A percentile compares a stretch with the other conserved stretches of the same genome.
Evolutionary conservation across 139 green algal species (phyloP).

Genomic region (Astrephomene gubernaculifera): DNA sequence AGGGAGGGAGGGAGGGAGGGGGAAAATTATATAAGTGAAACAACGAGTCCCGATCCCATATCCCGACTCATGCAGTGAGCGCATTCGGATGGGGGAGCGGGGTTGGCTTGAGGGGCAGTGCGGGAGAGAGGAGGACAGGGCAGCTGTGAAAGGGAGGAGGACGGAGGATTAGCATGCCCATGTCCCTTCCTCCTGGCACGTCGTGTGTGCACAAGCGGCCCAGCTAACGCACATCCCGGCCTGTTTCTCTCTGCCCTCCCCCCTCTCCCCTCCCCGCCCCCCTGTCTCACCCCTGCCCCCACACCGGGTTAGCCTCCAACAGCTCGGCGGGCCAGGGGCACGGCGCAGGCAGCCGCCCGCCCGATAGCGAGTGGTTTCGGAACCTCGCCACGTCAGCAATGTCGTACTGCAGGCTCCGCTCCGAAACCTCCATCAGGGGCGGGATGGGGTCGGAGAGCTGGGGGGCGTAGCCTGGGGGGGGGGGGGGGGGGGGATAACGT

Average conservation of each 20-base stretch:
- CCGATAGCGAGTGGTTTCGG: neutral
- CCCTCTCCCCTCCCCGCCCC: neutral
- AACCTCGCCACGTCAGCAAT: neutral
- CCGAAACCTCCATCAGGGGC: neutral
- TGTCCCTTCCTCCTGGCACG: too few relatives aligned
- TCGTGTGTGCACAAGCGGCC: too few relatives aligned
- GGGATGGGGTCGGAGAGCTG: neutral
- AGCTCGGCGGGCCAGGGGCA: constrained; percentile 32
- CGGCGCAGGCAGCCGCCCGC: too few relatives aligned
- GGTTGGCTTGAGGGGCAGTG: neutral
- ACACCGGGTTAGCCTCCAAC: neutral
- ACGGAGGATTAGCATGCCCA: too few relatives aligned
- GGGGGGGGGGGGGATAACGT: too few relatives aligned
- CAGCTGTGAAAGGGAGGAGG: neutral
- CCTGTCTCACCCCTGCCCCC: neutral
- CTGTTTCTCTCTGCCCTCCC: neutral
- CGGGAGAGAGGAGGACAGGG: too few relatives aligned
- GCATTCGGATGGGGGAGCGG: too few relatives aligned
- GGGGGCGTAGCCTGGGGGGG: neutral
- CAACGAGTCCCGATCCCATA: too few relatives aligned
- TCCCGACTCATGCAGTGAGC: too few relatives aligned
- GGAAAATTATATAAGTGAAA: too few relatives aligned
- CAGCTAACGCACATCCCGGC: too few relatives aligned
- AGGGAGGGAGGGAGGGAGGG: neutral
- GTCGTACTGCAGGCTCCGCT: constrained; percentile 6